Conservation (phyloP, 495 filamentous ascomycete species). For the Podospora fimiseda region DNA sequence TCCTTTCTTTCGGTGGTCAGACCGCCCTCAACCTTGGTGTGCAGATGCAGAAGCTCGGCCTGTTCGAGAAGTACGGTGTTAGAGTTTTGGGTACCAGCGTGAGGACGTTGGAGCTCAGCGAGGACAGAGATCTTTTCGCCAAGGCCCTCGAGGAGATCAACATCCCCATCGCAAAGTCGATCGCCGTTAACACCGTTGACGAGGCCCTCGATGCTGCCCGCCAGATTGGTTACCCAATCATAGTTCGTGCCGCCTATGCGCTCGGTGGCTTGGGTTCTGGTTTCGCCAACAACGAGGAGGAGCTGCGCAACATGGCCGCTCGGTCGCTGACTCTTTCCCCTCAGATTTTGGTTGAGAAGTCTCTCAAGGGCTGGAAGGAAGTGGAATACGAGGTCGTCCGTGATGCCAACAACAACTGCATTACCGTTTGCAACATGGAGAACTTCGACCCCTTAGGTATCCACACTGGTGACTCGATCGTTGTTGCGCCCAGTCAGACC, state of each 20-base stretch:
- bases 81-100: constrained; percentile 92
- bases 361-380: constrained; percentile 99
- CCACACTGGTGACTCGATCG: constrained; percentile 97
- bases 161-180: constrained; percentile 93
- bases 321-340: constrained; percentile 90
- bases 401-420: constrained; percentile 95
- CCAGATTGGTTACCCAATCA: constrained; percentile 89
- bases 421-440: constrained; percentile 99
- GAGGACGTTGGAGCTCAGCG: constrained; percentile 86
- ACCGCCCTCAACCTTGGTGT: constrained; percentile 94
- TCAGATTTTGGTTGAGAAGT: constrained; percentile 97
- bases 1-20: constrained; percentile 95
- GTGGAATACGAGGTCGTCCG: constrained; percentile 98
- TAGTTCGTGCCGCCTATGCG: constrained; percentile 92
- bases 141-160: constrained; percentile 85
- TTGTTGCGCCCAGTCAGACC: constrained; percentile 94
- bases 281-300: constrained; percentile 91
- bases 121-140: constrained; percentile 92
- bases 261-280: constrained; percentile 93
- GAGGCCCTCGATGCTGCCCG: constrained; percentile 83
- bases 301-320: constrained; percentile 86
- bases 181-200: constrained; percentile 83
- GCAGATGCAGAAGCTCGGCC: constrained; percentile 91
- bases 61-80: constrained; percentile 92
- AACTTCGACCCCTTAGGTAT: constrained; percentile 98